phyloP scores from a whole-genome alignment of 495 filamentous ascomycete genomes.

The Delitschia confertaspora region DNA sequence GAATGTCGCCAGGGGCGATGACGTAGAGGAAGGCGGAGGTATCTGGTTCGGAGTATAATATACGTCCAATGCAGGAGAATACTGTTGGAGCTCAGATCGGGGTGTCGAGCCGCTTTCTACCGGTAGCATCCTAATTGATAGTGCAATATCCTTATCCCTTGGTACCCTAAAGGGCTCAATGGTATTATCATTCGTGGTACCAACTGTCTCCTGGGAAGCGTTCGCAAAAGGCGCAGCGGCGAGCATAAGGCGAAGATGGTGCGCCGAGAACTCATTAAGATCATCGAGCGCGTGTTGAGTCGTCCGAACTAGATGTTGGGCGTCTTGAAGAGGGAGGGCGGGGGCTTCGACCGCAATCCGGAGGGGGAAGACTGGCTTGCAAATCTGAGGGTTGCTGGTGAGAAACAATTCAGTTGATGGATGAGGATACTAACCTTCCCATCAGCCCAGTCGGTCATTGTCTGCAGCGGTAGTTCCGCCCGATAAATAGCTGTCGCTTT shows the following conservation, averaged over 20 bases:
- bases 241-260: conserved; percentile 72
- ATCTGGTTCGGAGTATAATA: conserved; percentile 68
- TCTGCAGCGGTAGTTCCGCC: conserved; percentile 68
- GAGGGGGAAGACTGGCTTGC: conserved; percentile 79
- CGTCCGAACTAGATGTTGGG: conserved; percentile 65
- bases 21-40: conserved; percentile 57
- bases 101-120: conserved; percentile 48
- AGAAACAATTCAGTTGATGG: conserved; percentile 13
- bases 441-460: conserved; percentile 90
- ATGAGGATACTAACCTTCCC: conserved; percentile 58
- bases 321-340: conserved; percentile 56
- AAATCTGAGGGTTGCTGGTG: conserved; percentile 49
- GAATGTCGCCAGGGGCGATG: conserved; percentile 67
- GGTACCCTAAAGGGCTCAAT: conserved; percentile 17
- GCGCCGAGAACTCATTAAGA: conserved; percentile 83
- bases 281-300: conserved; percentile 89
- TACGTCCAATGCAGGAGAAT: conserved; percentile 65
- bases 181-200: neutral
- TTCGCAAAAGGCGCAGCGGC: conserved; percentile 37
- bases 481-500: conserved; percentile 92
- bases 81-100: conserved; percentile 54
- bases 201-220: conserved; percentile 21
- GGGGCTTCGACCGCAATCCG: conserved; percentile 69
- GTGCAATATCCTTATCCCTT: conserved; percentile 45
- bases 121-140: conserved; percentile 60